Conservation (phyloP, 768 basidiomycete genomes). For the Pluteus cervinus region DNA sequence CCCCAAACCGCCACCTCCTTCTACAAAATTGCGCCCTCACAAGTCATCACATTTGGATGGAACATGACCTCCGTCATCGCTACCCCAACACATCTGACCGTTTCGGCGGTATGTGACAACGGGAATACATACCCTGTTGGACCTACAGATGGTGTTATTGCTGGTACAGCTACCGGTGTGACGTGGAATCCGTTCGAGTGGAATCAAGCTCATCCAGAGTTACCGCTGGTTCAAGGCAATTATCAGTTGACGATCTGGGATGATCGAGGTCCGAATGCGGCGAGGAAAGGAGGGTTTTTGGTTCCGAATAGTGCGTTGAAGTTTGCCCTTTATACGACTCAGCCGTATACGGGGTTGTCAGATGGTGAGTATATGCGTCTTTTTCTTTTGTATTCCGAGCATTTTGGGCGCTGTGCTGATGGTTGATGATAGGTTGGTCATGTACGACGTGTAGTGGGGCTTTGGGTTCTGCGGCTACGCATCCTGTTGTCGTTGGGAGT, state of each 20-base stretch:
- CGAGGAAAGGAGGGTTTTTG: conserved; percentile 57
- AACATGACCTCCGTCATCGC: conserved; percentile 72
- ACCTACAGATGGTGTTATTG: conserved; percentile 63
- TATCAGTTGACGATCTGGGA: conserved; percentile 82
- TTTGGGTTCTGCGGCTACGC: conserved; percentile 27
- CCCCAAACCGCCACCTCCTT: conserved; percentile 77
- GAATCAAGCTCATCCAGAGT: conserved; percentile 52
- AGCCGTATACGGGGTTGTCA: conserved; percentile 58
- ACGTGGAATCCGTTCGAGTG: conserved; percentile 81
- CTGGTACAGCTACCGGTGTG: conserved; percentile 63
- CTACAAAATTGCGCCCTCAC: conserved; percentile 76
- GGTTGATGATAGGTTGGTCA: conserved; percentile 40
- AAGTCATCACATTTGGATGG: conserved; percentile 87
- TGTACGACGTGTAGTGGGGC: conserved; percentile 45
- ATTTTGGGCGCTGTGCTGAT: background rate
- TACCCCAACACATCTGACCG: conserved; percentile 69
- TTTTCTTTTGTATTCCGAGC: background rate
- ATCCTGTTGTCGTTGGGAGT: conserved; percentile 52
- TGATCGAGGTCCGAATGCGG: conserved; percentile 65
- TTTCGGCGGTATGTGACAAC: conserved; percentile 79
- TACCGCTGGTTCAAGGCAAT: conserved; percentile 66
- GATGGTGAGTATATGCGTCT: conserved; percentile 32
- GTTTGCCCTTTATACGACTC: conserved; percentile 84
- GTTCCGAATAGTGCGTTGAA: conserved; percentile 60
- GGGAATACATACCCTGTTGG: conserved; percentile 89